Evolutionary conservation across 2,329 filamentous ascomycete species (phyloP), one percentile per base, ranked within the genome.

Genomic region (Paecilomyces fulvus): DNA sequence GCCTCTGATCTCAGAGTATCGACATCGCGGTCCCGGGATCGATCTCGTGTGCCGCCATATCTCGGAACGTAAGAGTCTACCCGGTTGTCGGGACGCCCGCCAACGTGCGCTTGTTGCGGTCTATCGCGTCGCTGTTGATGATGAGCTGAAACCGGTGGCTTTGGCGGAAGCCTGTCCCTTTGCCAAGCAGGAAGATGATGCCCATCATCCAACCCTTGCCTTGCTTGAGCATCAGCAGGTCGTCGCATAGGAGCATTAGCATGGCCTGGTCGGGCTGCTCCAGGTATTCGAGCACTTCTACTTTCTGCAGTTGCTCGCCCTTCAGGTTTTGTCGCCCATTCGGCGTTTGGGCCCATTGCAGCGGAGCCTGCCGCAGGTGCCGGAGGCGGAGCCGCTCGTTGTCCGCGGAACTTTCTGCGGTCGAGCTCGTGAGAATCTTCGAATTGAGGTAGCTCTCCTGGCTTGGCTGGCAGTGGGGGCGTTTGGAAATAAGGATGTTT

Each of bases 361-460:
- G 96, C 91, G 1, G 90, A 91, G 3, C 90, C 92, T 11, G 92
- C 92, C 63, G 92, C 91, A 0, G 94, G 94, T 0, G 92, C 94
- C 11, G 94, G 92, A 3, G 92, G 92, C 10, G 92, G 80, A 21
- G 86, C 88, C 21, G 88, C 88, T 67, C 90, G 90, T 66, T 94
- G 87, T 57, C 91, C 88, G 62, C 95, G 87, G 64, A 91, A 92
- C 73, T 92, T 95, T 70, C 91, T 85, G 53, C 92, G 84, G 70
- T 99, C 94, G n/a, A 97, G 79, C 72, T 99, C 94, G 73, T 99
- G 94, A 49, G 91, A 96, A 66, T 96, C 92, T 68, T 95, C 90
- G 67, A 96, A 97, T 14, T 78, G 82, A 1, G 94, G 94, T n/a
- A 99, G 82, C 53, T 97, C 91, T 61, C 88, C 86, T 1, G 94